These are phyloP conservation scores for Silybum marianum DNA, from an alignment of 129 eudicot genomes.

Conservation along the genomic window DNA sequence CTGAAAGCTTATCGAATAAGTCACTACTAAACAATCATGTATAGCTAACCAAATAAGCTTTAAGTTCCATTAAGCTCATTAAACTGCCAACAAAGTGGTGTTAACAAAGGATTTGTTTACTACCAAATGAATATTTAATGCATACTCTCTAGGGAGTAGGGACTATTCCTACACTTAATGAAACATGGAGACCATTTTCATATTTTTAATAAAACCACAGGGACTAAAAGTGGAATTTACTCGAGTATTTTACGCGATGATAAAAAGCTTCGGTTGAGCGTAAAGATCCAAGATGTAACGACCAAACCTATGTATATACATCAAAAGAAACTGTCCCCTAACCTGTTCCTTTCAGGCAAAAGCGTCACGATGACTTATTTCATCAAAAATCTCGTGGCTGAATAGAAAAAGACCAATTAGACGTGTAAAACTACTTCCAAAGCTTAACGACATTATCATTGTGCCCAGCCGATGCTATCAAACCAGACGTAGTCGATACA, in stretches of 20 bases:
- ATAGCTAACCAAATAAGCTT: too few species aligned
- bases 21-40: too few species aligned
- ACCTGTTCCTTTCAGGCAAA: background rate
- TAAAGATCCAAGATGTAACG: background rate
- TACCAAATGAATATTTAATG: too few species aligned
- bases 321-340: background rate
- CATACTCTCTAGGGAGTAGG: too few species aligned
- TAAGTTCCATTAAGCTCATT: too few species aligned
- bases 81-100: too few species aligned
- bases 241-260: background rate
- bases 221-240: background rate
- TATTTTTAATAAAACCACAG: background rate
- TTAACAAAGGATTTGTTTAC: too few species aligned
- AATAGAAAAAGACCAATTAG: background rate
- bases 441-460: conserved; percentile 48
- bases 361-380: background rate
- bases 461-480: conserved; percentile 62
- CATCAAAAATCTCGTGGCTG: background rate
- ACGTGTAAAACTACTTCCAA: conserved; percentile 56
- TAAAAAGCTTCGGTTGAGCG: background rate
- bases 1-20: too few species aligned
- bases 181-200: background rate
- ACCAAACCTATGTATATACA: background rate
- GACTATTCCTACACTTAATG: too few species aligned
- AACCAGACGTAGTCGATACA: conserved; percentile 48